These are phyloP conservation scores for Pichia thaimueangensis DNA, from an alignment of 805 yeast genomes.

Conservation along the genomic window DNA sequence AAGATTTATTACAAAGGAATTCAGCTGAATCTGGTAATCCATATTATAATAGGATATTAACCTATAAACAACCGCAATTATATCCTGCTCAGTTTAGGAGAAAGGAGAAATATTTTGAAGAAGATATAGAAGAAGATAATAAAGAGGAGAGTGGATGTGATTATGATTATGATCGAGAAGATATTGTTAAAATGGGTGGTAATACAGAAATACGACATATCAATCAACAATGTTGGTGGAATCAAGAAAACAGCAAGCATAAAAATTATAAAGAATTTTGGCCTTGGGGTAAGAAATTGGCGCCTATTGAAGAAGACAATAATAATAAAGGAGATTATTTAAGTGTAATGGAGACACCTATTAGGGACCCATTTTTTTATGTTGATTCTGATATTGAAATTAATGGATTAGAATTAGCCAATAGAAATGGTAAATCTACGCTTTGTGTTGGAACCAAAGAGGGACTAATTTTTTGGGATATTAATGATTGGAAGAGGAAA, in stretches of 20 bases:
- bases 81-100: slow-evolving; percentile 2
- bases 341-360: slow-evolving; percentile 9
- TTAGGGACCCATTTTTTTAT: slow-evolving; percentile 18
- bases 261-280: neutral
- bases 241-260: neutral
- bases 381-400: slow-evolving; percentile 36
- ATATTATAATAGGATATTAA: neutral
- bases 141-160: neutral
- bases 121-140: neutral
- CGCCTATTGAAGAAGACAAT: neutral
- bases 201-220: neutral
- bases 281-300: slow-evolving; percentile 7
- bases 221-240: neutral
- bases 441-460: slow-evolving; percentile 58
- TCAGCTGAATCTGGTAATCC: neutral
- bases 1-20: slow-evolving; percentile 1
- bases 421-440: slow-evolving; percentile 37
- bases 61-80: neutral
- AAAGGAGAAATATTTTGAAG: neutral
- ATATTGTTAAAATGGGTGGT: neutral
- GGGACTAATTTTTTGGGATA: slow-evolving; percentile 65
- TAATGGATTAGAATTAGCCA: slow-evolving; percentile 56
- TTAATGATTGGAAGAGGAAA: slow-evolving; percentile 58
- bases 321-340: neutral
- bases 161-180: neutral